phyloP scores from a whole-genome alignment of 2,329 filamentous ascomycete species.

The Colletotrichum paranaense region DNA sequence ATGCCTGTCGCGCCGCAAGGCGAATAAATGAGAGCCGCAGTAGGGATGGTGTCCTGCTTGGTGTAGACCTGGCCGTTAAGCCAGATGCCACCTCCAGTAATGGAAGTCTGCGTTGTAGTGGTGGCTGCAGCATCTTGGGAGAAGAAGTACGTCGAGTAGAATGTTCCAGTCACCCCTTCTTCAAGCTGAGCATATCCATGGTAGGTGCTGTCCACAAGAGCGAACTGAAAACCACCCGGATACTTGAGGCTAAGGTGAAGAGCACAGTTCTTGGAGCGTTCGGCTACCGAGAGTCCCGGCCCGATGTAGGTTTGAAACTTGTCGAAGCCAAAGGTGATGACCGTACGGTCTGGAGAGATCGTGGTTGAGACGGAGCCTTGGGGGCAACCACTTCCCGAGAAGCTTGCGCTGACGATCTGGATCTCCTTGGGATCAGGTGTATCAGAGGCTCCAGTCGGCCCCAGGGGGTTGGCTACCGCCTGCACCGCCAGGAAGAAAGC shows the following conservation, averaged over 20 bases:
- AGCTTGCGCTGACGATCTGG: slow-evolving; percentile 51
- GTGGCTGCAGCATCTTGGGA: slow-evolving; percentile 56
- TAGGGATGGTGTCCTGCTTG: slow-evolving; percentile 57
- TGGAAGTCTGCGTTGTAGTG: slow-evolving; percentile 56
- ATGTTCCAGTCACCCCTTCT: slow-evolving; percentile 54
- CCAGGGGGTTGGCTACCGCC: slow-evolving; percentile 48
- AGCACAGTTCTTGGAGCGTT: slow-evolving; percentile 60
- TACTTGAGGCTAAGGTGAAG: slow-evolving; percentile 59
- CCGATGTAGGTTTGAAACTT: slow-evolving; percentile 60
- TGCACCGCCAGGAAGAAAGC: slow-evolving; percentile 50
- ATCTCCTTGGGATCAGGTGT: slow-evolving; percentile 53
- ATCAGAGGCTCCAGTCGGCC: slow-evolving; percentile 45
- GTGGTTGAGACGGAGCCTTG: slow-evolving; percentile 55
- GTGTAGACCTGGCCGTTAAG: slow-evolving; percentile 57
- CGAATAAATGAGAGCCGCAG: slow-evolving; percentile 56
- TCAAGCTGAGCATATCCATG: slow-evolving; percentile 61
- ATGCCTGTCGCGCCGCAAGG: slow-evolving; percentile 58
- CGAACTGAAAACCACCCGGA: slow-evolving; percentile 59
- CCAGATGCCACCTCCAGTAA: slow-evolving; percentile 55
- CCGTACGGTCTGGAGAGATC: slow-evolving; percentile 55
- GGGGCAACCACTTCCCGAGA: slow-evolving; percentile 58
- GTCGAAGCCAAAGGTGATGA: slow-evolving; percentile 60
- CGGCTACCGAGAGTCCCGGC: slow-evolving; percentile 48
- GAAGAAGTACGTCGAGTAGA: slow-evolving; percentile 61
- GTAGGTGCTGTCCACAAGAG: slow-evolving; percentile 59